These are phyloP conservation scores for Trifolium repens DNA, from an alignment of 306 rosid species.

Conservation along the genomic window DNA sequence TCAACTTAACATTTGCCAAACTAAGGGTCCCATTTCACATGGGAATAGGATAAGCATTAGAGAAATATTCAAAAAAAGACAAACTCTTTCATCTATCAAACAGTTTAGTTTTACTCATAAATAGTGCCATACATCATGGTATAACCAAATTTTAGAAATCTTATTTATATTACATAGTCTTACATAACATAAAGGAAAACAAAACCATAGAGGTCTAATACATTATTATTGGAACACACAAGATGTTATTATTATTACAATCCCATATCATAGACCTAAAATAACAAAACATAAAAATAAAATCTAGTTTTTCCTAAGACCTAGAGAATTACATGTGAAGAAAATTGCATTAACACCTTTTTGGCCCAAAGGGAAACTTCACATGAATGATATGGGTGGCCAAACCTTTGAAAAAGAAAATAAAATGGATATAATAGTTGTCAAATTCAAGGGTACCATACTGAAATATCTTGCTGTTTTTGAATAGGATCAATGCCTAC, in stretches of 20 bases:
- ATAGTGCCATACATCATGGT: background rate
- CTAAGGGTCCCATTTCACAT: slow-evolving; percentile 45
- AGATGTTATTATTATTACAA: slow-evolving; percentile 39
- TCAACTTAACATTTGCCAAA: slow-evolving; percentile 42
- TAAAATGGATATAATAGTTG: background rate
- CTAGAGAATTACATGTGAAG: slow-evolving; percentile 48
- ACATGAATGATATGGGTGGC: slow-evolving; percentile 41
- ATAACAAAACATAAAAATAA: slow-evolving; percentile 37
- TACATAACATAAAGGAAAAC: slow-evolving; percentile 26
- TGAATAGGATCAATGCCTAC: slow-evolving; percentile 50
- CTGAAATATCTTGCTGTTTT: slow-evolving; percentile 55
- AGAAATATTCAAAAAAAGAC: slow-evolving; percentile 24
- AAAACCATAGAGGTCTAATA: slow-evolving; percentile 31
- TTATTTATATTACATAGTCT: slow-evolving; percentile 59
- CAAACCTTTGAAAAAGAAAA: slow-evolving; percentile 30
- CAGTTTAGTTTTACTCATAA: slow-evolving; percentile 17
- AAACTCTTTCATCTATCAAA: slow-evolving; percentile 34
- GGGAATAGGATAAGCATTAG: slow-evolving; percentile 39
- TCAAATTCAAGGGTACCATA: slow-evolving; percentile 60
- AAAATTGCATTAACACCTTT: slow-evolving; percentile 37
- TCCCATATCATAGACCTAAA: slow-evolving; percentile 39
- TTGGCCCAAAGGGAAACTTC: slow-evolving; percentile 40
- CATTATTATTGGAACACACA: slow-evolving; percentile 34
- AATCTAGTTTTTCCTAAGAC: slow-evolving; percentile 33
- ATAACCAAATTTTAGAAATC: slow-evolving; percentile 18